Evolutionary conservation across 139 green algal genomes (phyloP), one percentile per base, ranked within the genome.

Genomic region (Chlamydomonas sp.): DNA sequence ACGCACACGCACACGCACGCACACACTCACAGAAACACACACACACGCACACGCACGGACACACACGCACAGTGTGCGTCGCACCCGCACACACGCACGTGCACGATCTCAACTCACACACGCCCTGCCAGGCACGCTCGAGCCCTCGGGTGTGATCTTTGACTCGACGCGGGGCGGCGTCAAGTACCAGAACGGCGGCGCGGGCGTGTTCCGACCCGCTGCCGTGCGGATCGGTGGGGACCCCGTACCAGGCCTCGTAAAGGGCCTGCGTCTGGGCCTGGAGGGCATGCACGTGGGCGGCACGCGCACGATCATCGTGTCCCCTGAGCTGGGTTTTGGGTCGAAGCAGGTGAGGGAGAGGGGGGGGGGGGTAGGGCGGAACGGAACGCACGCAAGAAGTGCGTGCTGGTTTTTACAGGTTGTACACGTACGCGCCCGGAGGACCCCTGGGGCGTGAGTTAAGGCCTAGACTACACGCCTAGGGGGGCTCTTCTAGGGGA

Each of bases 141-240:
- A 74, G 26, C 54, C 16, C 2, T 71, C 58, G 24, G 72, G 75
- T 2, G n/a, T 67, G 22, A 64, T 85, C 6, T 85, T 85, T 39
- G 79, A 85, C 49, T 78, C 66, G 35, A 85, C 79, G 0, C 72
- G 71, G 0, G 79, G 79, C 6, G 79, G 75, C 2, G 26, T 76
- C 69, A 65, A 30, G 22, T 86, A 86, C 43, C 73, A 68, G 0
- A 74, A 86, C 37, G 80, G 80, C 30, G 80, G 80, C 5, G 33
- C 24, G 3, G 80, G 80, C 20, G 69, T 76, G 60, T 37, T 83
- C 4, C 71, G 80, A 3, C 80, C 80, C 0, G 64, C 37, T 0
- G 61, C 75, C 8, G 48, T 83, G 0, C 60, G 37, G 2, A 69
- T 86, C 37, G 80, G 80, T 1, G 67, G 76, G 28, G 48, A 58